Evolutionary conservation across 108 stramenopile genomes (phyloP), one percentile per base, ranked within the genome.

Genomic region (Craspedostauros australis): DNA sequence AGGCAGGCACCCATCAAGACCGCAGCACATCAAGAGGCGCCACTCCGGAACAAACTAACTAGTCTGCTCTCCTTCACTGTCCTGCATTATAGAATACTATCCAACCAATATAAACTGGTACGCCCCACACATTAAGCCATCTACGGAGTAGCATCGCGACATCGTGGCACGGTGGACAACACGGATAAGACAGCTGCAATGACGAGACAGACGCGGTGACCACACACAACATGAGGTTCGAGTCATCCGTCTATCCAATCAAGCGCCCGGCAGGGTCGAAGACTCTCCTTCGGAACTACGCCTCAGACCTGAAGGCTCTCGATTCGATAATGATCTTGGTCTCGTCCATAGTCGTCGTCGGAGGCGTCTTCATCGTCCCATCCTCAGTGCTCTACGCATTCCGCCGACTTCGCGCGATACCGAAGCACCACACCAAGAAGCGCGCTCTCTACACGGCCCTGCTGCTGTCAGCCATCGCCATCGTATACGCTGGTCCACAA

Each of bases 401-500:
- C 27, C 52, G 46, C 6, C 43, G 68, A 39, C 41, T 60, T 47
- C 23, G 45, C 26, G 31, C 34, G 11, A 62, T 55, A 16, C 62
- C 57, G 1, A 42, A 57, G 33, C 28, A 40, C 19, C 27, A 70
- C 23, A 29, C 31, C 24, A 64, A 50, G 37, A 34, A 44, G 23
- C 29, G 66, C 19, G 66, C 66, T 1, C 9, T 73, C 3, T 81
- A 69, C 55, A 42, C 53, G 3, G 50, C 52, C 18, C 24, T 73
- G 11, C 7, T 75, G 24, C 9, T 72, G 14, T 24, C 60, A 14
- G 19, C 46, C 5, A 36, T 63, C 9, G 39, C 60, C 7, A 15
- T 72, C 0, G 44, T 63, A 39, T 67, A 43, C 12, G 54, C 44
- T 24, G 88, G 91, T 38, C 91, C 91, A 1, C 86, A 92, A 72